phyloP scores from a whole-genome alignment of 2,329 filamentous ascomycete species.

The Fusarium nurragi region DNA sequence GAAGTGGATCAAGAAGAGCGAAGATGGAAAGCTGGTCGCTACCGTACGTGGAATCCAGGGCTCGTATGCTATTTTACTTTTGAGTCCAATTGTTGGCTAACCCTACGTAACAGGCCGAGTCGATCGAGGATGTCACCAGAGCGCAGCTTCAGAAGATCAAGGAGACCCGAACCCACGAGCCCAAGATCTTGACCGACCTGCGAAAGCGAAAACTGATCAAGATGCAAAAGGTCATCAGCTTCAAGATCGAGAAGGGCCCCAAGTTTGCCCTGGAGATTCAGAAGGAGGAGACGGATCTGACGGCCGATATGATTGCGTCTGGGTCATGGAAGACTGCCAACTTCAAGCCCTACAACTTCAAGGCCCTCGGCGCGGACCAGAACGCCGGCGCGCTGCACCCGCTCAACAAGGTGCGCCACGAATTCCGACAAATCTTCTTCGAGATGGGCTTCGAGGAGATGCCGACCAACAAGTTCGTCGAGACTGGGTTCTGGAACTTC shows the following conservation, averaged over 20 bases:
- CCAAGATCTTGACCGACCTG: slow-evolving; percentile 81
- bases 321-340: slow-evolving; percentile 92
- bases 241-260: slow-evolving; percentile 82
- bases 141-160: slow-evolving; percentile 79
- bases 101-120: slow-evolving; percentile 61
- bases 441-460: slow-evolving; percentile 99
- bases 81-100: neutral
- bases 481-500: slow-evolving; percentile 99
- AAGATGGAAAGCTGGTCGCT: slow-evolving; percentile 65
- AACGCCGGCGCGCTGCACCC: slow-evolving; percentile 70
- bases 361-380: slow-evolving; percentile 70
- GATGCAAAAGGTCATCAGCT: slow-evolving; percentile 84
- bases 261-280: slow-evolving; percentile 90
- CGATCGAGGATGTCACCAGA: slow-evolving; percentile 81
- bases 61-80: neutral
- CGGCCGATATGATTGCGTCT: slow-evolving; percentile 86
- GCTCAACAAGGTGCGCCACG: slow-evolving; percentile 92
- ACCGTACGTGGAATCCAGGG: slow-evolving; percentile 52
- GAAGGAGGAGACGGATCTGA: slow-evolving; percentile 95
- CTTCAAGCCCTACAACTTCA: slow-evolving; percentile 88
- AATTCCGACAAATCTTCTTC: slow-evolving; percentile 99
- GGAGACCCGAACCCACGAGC: slow-evolving; percentile 74
- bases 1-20: slow-evolving; percentile 74
- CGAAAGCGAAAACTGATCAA: slow-evolving; percentile 92
- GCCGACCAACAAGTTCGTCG: slow-evolving; percentile 92